Evolutionary conservation across 495 filamentous ascomycete genomes (phyloP).

Genomic region (Cudoniella acicularis): DNA sequence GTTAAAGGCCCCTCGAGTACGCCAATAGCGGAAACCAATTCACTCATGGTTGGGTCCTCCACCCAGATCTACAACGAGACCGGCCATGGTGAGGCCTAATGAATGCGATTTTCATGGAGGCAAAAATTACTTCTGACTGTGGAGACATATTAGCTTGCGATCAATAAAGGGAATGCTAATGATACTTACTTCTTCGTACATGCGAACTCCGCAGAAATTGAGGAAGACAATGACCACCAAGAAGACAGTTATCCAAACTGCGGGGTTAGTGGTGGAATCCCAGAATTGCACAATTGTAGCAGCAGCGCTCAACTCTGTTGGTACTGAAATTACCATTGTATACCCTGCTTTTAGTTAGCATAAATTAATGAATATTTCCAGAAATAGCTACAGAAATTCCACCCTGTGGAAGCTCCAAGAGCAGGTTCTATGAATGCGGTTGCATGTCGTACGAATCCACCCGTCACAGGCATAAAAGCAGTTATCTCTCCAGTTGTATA

Average conservation of each 20-base stretch:
- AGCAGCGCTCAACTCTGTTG: constrained; percentile 10
- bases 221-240: constrained; percentile 51
- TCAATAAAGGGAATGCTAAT: constrained; percentile 55
- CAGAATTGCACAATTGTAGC: constrained; percentile 19
- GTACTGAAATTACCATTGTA: constrained; percentile 10
- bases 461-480: constrained; percentile 62
- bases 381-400: constrained; percentile 57
- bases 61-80: constrained; percentile 51
- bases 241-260: constrained; percentile 52
- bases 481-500: constrained; percentile 46
- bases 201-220: constrained; percentile 48
- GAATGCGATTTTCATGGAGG: constrained; percentile 53
- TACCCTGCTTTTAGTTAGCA: constrained; percentile 1
- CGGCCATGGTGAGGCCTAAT: constrained; percentile 52
- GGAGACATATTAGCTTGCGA: constrained; percentile 32
- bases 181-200: constrained; percentile 56
- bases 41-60: constrained; percentile 45
- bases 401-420: constrained; percentile 78
- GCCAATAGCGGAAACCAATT: constrained; percentile 65
- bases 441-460: constrained; percentile 62
- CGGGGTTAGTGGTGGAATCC: constrained; percentile 22
- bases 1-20: constrained; percentile 63
- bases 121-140: constrained; percentile 36
- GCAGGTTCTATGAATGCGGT: constrained; percentile 74
- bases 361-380: not conserved